Evolutionary conservation across 441 rosid genomes (phyloP).

Genomic region (Macaranga tanarius): DNA sequence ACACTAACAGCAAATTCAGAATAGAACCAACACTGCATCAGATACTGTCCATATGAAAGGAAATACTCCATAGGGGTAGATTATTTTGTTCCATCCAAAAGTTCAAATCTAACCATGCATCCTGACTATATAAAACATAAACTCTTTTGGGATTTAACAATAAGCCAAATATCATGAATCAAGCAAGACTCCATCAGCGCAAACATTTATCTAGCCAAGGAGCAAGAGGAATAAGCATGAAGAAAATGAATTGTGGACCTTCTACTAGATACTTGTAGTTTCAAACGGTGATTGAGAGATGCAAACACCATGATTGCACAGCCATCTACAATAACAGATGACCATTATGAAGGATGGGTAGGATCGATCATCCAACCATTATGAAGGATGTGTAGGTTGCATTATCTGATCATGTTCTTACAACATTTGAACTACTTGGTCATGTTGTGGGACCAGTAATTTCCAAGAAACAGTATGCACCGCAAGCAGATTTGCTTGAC

Average conservation of each 20-base stretch:
- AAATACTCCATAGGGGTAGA: neutral
- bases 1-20: neutral
- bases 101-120: neutral
- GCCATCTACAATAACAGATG: neutral
- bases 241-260: neutral
- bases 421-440: neutral
- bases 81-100: neutral
- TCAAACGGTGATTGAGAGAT: neutral
- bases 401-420: neutral
- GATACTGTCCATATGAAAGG: neutral
- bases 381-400: neutral
- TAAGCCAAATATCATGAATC: neutral
- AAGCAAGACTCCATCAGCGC: neutral
- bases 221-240: neutral
- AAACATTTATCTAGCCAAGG: neutral
- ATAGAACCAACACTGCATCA: neutral
- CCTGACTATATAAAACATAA: neutral
- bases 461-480: neutral
- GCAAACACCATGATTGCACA: neutral
- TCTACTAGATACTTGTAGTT: no score
- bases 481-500: neutral
- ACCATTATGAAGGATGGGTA: neutral
- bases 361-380: neutral
- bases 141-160: neutral
- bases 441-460: neutral